Base-by-base conservation (phyloP, 2,329 filamentous ascomycete species). In the Massarina eburnea region DNA sequence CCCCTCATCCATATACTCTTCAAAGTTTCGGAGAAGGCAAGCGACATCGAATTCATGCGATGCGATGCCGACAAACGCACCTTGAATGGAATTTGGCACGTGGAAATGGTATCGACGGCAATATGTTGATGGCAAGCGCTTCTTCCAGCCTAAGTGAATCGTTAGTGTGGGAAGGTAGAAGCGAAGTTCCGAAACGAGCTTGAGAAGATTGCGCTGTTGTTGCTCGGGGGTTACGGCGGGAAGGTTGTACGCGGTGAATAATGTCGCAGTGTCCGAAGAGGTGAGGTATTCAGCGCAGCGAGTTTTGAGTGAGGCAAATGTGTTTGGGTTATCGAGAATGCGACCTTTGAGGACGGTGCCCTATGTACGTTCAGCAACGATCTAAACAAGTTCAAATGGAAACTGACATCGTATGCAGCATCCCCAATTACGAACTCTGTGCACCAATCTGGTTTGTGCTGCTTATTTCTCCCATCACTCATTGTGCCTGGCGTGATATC, bases 401-500 rank as follows among this genome's bases (percentile, higher is more conserved):
- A 17, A 48, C 68, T 51, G 57, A 73, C 72, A 62, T 80, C 76
- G 48, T 74, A 70, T 39, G 70, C 63, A 32, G 72, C 71, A 55
- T 78, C 72, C 4, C 76, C 77, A 20, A 78, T 66, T 5, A 78
- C 62, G 19, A 79, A 54, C 22, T 71, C 67, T 33, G 70, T 63
- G 43, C 73, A 77, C 76, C 76, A 80, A 2, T 52, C 43, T 29
- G 66, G 71, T 4, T 72, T 76, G 20, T 70, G 66, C 24, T 71
- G 52, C 17, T 21, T 32, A 14, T 24, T 44, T 10, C 39, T 32
- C 2, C 52, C 56, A 40, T 59, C 46, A n/a, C 41, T 48, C 27
- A 67, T 32, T 8, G 48, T 36, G 2, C 38, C 38, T 18, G 64
- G 39, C 2, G 48, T 55, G 4, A 62, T 43, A 19, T 59, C 49